Evolutionary conservation across 225 moss, liverwort and hornwort species (phyloP).

Genomic region (Bryoerythrophyllum caledonicum): DNA sequence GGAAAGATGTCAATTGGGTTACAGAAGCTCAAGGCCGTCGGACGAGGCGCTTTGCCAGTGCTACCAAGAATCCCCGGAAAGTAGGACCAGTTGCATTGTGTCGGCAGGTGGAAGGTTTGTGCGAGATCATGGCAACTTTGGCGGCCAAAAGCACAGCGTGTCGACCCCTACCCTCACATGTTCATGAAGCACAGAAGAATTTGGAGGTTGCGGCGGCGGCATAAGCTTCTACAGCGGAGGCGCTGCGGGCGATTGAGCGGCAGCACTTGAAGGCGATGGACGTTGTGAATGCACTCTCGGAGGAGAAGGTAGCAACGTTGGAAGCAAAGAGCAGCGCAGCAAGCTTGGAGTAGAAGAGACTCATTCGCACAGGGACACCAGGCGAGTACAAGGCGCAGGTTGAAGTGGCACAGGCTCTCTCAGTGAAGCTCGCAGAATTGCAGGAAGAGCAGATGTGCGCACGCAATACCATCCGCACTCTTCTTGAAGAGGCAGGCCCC

Average conservation of each 20-base stretch:
- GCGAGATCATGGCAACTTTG: neutral
- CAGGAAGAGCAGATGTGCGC: too few relatives aligned
- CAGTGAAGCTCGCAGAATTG: too few relatives aligned
- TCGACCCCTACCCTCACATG: too few relatives aligned
- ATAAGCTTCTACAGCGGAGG: neutral
- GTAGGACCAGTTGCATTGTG: neutral
- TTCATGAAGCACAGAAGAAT: neutral
- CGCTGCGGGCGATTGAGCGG: neutral
- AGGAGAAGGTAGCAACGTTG: neutral
- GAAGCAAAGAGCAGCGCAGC: neutral
- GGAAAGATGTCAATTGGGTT: slow-evolving; percentile 1
- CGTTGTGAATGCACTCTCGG: neutral
- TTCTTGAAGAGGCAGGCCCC: neutral
- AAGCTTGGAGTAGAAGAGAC: neutral
- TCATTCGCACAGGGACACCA: neutral
- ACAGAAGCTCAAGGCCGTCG: neutral
- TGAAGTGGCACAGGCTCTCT: neutral
- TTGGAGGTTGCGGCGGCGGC: neutral
- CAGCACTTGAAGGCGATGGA: neutral
- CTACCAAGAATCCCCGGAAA: neutral
- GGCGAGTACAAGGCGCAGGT: neutral
- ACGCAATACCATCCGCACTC: too few relatives aligned
- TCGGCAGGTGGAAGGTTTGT: neutral
- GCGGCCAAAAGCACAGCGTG: neutral
- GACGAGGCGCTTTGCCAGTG: neutral